Base-by-base conservation (phyloP, 306 rosid species). In the Pachyrhizus erosus region DNA sequence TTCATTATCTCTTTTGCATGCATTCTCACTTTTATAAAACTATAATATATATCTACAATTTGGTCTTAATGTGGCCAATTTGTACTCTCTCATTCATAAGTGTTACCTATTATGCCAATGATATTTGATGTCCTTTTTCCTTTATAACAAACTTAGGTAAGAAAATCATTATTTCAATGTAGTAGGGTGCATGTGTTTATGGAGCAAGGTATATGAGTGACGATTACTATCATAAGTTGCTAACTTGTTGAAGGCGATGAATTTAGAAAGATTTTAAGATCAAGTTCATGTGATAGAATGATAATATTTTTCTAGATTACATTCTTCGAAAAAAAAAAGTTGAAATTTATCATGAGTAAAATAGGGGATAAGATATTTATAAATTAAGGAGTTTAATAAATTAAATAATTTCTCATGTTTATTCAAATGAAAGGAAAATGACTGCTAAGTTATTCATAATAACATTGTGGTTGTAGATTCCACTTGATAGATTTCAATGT, bases 91-190 rank as follows among this genome's bases (percentile, higher is more conserved):
- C 9, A 67, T 18, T n/a, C 20, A 23, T 4, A 18, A 5, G n/a
- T 68, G 55, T 54, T 72, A 64, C 77, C 72, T 77, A 74, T 73
- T 77, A 55, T 39, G 65, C 51, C 67, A 79, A 84, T 74, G 51
- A 45, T 79, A 23, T 66, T 79, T 66, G 54, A 66, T 73, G 81
- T 68, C 71, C 48, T 55, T 67, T 67, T 77, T 55, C 79, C 62
- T 73, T 49, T 73, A 45, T 11, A 43, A 78, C 79, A 72, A 85
- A 72, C 27, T 65, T 62, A 72, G 15, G 48, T 81, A 33, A 45
- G 34, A 51, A 64, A 80, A 69, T 43, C 67, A 31, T 57, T 74
- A 73, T 18, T 12, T 76, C 69, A 64, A 14, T 57, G 68, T 34
- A 2, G 51, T 57, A 24, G 39, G 14, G 31, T 39, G 78, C 49